phyloP scores from a whole-genome alignment of 2,329 filamentous ascomycete species.

The Ophiocordyceps australis region DNA sequence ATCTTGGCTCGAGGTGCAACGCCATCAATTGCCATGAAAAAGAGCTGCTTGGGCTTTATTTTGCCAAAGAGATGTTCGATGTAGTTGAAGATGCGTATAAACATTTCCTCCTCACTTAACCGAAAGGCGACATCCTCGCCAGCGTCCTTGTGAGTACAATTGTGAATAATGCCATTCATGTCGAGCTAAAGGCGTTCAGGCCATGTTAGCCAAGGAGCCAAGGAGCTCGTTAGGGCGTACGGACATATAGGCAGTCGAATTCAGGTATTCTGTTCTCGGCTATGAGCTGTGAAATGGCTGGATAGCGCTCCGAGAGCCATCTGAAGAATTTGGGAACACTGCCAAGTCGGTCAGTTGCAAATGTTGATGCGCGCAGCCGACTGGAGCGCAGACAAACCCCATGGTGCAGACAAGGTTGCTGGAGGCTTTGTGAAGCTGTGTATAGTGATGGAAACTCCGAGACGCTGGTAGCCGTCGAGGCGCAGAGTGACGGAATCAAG shows the following conservation, averaged over 20 bases:
- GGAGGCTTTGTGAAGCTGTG: too few relatives aligned
- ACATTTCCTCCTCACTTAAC: conserved; percentile 97
- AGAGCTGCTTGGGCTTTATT: conserved; percentile 95
- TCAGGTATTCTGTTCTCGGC: conserved; percentile 97
- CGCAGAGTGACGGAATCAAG: too few relatives aligned
- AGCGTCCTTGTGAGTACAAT: conserved; percentile 94
- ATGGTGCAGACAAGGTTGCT: conserved; percentile 6
- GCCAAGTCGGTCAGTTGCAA: too few relatives aligned
- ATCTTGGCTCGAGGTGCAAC: conserved; percentile 97
- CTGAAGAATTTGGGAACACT: conserved; percentile 83
- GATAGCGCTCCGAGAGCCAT: conserved; percentile 99
- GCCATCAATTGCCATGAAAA: conserved; percentile 99
- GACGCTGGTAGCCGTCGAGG: too few relatives aligned
- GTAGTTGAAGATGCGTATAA: conserved; percentile 99
- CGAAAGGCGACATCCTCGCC: conserved; percentile 75
- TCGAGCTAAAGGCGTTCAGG: conserved; percentile 50
- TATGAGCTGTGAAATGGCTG: conserved; percentile 93
- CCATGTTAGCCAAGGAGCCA: conserved; percentile 5
- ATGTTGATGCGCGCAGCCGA: too few relatives aligned
- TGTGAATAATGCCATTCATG: conserved; percentile 99
- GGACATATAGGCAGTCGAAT: conserved; percentile 87
- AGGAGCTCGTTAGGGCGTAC: conserved; percentile 7
- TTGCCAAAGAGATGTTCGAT: conserved; percentile 98
- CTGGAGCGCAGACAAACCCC: conserved; percentile 8
- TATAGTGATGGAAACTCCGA: too few relatives aligned